phyloP scores from a whole-genome alignment of 2,329 filamentous ascomycete species.

The Trichoderma oligosporum region DNA sequence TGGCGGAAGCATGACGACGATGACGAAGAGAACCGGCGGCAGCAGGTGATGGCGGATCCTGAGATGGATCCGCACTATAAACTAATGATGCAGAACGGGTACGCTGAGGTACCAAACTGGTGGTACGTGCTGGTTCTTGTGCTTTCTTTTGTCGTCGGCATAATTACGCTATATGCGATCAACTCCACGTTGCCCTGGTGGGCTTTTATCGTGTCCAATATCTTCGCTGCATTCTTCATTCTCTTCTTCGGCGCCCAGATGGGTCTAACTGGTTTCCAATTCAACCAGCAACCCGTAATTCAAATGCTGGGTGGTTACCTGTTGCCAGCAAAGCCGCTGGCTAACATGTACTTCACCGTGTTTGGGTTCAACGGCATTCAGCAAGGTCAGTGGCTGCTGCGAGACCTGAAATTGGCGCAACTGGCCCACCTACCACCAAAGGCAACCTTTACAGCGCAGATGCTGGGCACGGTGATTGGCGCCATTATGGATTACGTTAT shows the following conservation, averaged over 20 bases:
- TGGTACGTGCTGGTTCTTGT: constrained; percentile 38
- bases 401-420: constrained; percentile 31
- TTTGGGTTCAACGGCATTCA: constrained; percentile 33
- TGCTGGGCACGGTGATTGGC: constrained; percentile 40
- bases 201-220: constrained; percentile 39
- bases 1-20: not conserved
- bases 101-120: constrained; percentile 41
- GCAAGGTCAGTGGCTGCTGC: constrained; percentile 33
- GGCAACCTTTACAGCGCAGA: constrained; percentile 32
- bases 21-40: not conserved
- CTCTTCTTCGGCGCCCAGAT: constrained; percentile 40
- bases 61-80: constrained; percentile 40
- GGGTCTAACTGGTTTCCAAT: constrained; percentile 35
- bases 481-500: constrained; percentile 45
- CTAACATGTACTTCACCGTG: constrained; percentile 42
- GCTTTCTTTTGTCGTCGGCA: constrained; percentile 31
- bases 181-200: constrained; percentile 33
- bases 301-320: constrained; percentile 50
- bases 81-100: constrained; percentile 34
- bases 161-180: constrained; percentile 36
- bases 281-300: constrained; percentile 34
- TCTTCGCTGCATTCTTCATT: constrained; percentile 35
- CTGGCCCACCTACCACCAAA: constrained; percentile 28
- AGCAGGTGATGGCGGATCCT: not conserved
- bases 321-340: constrained; percentile 38